Evolutionary conservation across 495 filamentous ascomycete species (phyloP).

Genomic region (Aspergillus panamensis): DNA sequence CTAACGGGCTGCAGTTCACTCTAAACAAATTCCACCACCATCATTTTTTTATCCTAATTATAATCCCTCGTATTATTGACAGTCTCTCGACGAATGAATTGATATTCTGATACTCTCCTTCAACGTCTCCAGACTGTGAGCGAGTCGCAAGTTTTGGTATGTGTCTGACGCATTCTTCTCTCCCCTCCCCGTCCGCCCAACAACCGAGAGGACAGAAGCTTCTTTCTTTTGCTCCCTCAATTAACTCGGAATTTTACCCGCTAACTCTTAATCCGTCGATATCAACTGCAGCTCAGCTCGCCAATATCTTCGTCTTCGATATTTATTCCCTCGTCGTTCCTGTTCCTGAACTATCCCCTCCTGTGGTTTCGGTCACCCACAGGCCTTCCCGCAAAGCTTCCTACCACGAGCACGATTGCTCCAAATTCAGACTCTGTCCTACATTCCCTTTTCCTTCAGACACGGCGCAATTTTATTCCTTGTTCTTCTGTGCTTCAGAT

Average conservation of each 20-base stretch:
- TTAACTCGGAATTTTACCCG: not conserved
- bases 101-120: not conserved
- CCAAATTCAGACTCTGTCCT: not conserved
- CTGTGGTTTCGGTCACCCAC: slow-evolving; percentile 7
- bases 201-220: not conserved
- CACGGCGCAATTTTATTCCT: not conserved
- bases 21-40: not conserved
- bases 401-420: slow-evolving; percentile 1
- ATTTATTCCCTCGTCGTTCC: slow-evolving; percentile 6
- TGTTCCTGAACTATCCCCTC: slow-evolving; percentile 7
- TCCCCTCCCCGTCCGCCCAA: not conserved
- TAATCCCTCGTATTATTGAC: not conserved
- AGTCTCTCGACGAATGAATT: not conserved
- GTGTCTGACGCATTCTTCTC: not conserved
- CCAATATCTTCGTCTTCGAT: not conserved
- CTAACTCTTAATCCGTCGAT: not conserved
- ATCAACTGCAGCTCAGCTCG: not conserved
- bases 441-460: slow-evolving; percentile 1
- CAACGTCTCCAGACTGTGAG: not conserved
- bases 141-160: not conserved
- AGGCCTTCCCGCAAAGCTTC: slow-evolving; percentile 5
- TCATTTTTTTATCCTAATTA: not conserved
- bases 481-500: not conserved
- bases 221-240: not conserved
- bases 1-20: not conserved